A percentile compares a stretch with the other conserved stretches of the same genome.
Conservation (phyloP, 2,329 filamentous ascomycete genomes). For the Diaporthe destruens region DNA sequence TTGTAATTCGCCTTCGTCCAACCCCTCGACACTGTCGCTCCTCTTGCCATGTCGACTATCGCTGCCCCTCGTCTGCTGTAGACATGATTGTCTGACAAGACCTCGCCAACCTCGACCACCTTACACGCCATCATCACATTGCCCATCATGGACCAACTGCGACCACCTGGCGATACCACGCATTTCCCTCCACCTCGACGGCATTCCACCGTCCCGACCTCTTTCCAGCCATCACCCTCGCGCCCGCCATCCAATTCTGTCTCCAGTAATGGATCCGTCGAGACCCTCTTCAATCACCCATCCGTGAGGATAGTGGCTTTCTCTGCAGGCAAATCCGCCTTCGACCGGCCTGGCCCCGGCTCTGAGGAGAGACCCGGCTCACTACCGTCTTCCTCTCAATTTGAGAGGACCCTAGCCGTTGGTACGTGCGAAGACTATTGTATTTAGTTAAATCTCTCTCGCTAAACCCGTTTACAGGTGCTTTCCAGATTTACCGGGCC, state of each 20-base stretch:
- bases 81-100: slow-evolving; percentile 35
- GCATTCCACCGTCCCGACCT: slow-evolving; percentile 45
- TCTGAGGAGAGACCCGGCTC: slow-evolving; percentile 68
- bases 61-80: not conserved
- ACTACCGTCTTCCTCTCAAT: slow-evolving; percentile 79
- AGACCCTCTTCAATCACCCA: slow-evolving; percentile 81
- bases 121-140: slow-evolving; percentile 4
- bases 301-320: slow-evolving; percentile 76
- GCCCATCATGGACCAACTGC: slow-evolving; percentile 39
- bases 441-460: not conserved
- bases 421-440: slow-evolving; percentile 62
- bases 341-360: slow-evolving; percentile 48
- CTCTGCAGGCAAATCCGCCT: slow-evolving; percentile 51
- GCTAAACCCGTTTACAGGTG: slow-evolving; percentile 45
- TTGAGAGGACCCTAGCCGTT: slow-evolving; percentile 84
- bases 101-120: not conserved
- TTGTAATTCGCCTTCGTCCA: slow-evolving; percentile 4
- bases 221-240: slow-evolving; percentile 54
- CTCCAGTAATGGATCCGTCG: slow-evolving; percentile 59
- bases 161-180: slow-evolving; percentile 29
- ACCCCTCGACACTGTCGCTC: not conserved
- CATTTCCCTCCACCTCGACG: slow-evolving; percentile 46
- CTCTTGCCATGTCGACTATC: slow-evolving; percentile 36
- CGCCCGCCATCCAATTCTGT: slow-evolving; percentile 45
- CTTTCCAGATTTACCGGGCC: slow-evolving; percentile 86